phyloP scores from a whole-genome alignment of 2,329 filamentous ascomycete species.

The Aspergillus sclerotialis region DNA sequence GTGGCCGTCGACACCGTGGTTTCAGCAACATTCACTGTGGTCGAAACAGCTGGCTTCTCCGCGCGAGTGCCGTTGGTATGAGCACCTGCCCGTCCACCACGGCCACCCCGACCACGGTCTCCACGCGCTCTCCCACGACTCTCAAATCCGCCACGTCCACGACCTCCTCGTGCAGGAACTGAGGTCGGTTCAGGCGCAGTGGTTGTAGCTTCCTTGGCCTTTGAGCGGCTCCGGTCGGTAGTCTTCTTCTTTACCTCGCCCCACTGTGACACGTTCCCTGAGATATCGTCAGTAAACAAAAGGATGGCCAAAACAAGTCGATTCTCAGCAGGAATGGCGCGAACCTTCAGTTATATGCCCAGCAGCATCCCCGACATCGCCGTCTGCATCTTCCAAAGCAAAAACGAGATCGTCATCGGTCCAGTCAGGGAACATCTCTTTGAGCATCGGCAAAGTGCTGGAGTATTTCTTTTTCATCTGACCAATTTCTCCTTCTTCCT shows the following conservation, averaged over 20 bases:
- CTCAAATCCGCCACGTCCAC: slow-evolving; percentile 42
- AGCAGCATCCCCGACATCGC: slow-evolving; percentile 43
- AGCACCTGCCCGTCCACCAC: slow-evolving; percentile 36
- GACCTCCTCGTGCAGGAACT: slow-evolving; percentile 31
- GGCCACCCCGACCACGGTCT: slow-evolving; percentile 42
- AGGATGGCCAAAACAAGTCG: neutral
- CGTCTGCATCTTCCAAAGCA: slow-evolving; percentile 69
- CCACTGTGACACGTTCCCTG: slow-evolving; percentile 47
- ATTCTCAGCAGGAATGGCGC: neutral
- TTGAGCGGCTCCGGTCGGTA: slow-evolving; percentile 38
- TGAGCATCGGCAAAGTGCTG: slow-evolving; percentile 69
- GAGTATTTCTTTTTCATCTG: slow-evolving; percentile 88
- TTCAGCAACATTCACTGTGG: slow-evolving; percentile 9
- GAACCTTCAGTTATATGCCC: slow-evolving; percentile 46
- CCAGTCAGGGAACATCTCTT: slow-evolving; percentile 93
- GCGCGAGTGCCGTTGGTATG: slow-evolving; percentile 38
- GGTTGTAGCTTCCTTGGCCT: slow-evolving; percentile 38
- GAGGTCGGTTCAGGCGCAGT: slow-evolving; percentile 26
- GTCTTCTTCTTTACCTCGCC: slow-evolving; percentile 48
- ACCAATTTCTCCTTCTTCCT: slow-evolving; percentile 83
- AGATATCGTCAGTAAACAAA: neutral
- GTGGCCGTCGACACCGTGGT: slow-evolving; percentile 9
- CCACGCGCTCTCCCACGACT: slow-evolving; percentile 40
- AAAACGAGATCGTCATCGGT: slow-evolving; percentile 91
- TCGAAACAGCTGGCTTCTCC: slow-evolving; percentile 20